phyloP scores from a whole-genome alignment of 2,329 filamentous ascomycete species.

The Lasiodiplodia sp. region DNA sequence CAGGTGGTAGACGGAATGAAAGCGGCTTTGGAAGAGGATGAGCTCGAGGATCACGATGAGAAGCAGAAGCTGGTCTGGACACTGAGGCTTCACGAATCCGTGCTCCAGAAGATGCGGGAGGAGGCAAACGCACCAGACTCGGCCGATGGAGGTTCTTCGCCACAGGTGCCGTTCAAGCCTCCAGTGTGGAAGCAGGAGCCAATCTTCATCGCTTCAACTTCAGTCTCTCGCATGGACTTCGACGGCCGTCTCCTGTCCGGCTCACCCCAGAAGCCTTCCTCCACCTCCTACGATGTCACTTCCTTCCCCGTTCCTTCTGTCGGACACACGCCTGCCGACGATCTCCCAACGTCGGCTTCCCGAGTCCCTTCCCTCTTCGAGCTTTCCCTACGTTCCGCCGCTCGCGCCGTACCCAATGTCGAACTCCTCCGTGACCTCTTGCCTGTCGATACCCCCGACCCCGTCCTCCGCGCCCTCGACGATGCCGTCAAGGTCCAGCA shows the following conservation, averaged over 20 bases:
- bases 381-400: constrained; percentile 38
- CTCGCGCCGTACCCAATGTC: not conserved
- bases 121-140: not conserved
- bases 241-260: constrained; percentile 36
- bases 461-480: constrained; percentile 17
- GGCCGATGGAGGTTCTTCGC: not conserved
- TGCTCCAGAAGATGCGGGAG: constrained; percentile 14
- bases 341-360: constrained; percentile 4
- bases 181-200: constrained; percentile 32
- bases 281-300: not conserved
- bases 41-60: not conserved
- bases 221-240: constrained; percentile 36
- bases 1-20: not conserved
- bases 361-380: constrained; percentile 46
- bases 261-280: constrained; percentile 16
- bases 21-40: constrained; percentile 1
- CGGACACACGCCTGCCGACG: constrained; percentile 16
- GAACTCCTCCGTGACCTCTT: constrained; percentile 17
- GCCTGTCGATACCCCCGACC: constrained; percentile 7
- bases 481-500: not conserved
- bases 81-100: constrained; percentile 12
- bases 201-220: constrained; percentile 30
- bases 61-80: constrained; percentile 19
- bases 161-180: not conserved
- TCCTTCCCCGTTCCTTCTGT: constrained; percentile 19